These are phyloP conservation scores for Apiospora rasikravindrae DNA, from an alignment of 2,329 filamentous ascomycete genomes.

Conservation along the genomic window DNA sequence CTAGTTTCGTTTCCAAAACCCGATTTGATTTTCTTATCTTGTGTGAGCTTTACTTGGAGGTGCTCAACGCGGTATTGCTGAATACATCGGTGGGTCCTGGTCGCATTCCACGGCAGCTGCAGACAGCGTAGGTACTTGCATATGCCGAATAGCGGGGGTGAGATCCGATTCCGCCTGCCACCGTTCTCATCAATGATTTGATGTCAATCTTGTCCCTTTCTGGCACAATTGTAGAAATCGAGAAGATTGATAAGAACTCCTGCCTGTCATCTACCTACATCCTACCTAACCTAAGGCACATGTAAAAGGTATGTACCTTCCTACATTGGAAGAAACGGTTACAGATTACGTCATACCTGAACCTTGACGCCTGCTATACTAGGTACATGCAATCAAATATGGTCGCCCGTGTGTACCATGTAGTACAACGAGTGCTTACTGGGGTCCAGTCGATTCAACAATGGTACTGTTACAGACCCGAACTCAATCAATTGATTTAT, in stretches of 20 bases:
- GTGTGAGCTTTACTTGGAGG: background rate
- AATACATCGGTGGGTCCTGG: no score
- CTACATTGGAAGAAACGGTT: background rate
- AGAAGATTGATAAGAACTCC: background rate
- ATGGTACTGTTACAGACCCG: background rate
- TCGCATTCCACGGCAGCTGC: background rate
- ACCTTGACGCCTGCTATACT: background rate
- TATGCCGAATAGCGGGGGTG: slow-evolving; percentile 9
- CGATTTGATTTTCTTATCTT: background rate
- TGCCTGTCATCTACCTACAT: background rate
- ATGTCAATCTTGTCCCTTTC: background rate
- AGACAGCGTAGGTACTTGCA: background rate
- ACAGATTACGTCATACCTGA: background rate
- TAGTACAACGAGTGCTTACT: background rate
- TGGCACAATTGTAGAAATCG: background rate
- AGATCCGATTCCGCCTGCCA: background rate
- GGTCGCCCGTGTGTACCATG: background rate
- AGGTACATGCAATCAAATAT: background rate
- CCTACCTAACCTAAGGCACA: no score
- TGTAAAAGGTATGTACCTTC: background rate
- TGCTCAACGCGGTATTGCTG: background rate
- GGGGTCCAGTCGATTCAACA: no score
- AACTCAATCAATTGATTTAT: background rate
- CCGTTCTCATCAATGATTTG: no score
- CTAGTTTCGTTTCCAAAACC: background rate